Evolutionary conservation across 352 stramenopile species (phyloP).

Genomic region (Pythium volutum): DNA sequence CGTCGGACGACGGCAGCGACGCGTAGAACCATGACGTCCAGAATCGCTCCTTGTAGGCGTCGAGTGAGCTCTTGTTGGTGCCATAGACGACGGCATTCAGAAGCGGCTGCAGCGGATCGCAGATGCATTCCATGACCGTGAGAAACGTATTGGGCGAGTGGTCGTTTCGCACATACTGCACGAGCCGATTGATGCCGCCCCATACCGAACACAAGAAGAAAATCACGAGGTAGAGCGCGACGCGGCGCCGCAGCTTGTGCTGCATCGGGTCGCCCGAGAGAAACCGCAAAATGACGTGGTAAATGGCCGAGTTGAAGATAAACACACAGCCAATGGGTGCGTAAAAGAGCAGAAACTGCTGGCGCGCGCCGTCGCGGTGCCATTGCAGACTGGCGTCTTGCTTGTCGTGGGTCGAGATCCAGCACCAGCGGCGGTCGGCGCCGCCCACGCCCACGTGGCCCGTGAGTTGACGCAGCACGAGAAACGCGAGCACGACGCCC

Average conservation of each 20-base stretch:
- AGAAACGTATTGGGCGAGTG: constrained; percentile 56
- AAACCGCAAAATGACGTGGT: constrained; percentile 59
- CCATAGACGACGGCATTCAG: constrained; percentile 67
- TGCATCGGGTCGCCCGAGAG: constrained; percentile 64
- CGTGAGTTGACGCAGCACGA: constrained; percentile 68
- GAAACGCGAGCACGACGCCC: constrained; percentile 43
- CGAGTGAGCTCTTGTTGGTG: constrained; percentile 68
- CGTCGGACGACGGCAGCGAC: constrained; percentile 58
- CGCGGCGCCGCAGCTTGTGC: constrained; percentile 49
- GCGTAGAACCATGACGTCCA: constrained; percentile 62
- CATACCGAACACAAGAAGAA: constrained; percentile 77
- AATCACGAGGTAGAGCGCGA: constrained; percentile 63
- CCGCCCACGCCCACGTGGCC: constrained; percentile 62
- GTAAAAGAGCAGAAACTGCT: constrained; percentile 74
- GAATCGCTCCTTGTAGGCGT: constrained; percentile 69
- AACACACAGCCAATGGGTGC: constrained; percentile 55
- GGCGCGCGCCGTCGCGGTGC: constrained; percentile 43
- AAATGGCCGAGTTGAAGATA: constrained; percentile 62
- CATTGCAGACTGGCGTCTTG: constrained; percentile 33
- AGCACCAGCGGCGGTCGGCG: constrained; percentile 73
- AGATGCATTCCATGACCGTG: constrained; percentile 66
- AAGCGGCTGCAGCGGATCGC: constrained; percentile 65
- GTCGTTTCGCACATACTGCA: constrained; percentile 48
- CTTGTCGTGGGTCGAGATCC: constrained; percentile 55
- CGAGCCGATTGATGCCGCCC: constrained; percentile 58